Evolutionary conservation across 2,329 filamentous ascomycete species (phyloP), one percentile per base, ranked within the genome.

Genomic region (Trichoderma aggressivum): DNA sequence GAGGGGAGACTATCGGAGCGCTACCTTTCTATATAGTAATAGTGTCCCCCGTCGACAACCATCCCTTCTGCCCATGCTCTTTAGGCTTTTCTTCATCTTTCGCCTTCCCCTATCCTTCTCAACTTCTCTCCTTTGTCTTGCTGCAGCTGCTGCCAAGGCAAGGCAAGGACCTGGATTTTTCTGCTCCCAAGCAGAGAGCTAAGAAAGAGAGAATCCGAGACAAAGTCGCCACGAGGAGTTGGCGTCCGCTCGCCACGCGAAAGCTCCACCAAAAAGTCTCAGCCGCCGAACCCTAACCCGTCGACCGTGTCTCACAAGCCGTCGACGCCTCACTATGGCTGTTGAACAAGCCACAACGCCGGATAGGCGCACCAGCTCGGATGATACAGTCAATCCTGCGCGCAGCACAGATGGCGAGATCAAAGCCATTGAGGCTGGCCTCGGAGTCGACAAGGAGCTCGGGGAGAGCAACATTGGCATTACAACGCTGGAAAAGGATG

Each of bases 311-410:
- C 32, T 60, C 55, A 36, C 55, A 36, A 50, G 11, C 39, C 8
- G 24, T 39, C 58, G 59, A 47, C 58, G 58, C 59, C 67, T 63
- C 67, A 50, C 43, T 18, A 69, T 69, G 70, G 65, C 70, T 59
- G 59, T 30, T 16, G 56, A 68, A 10, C 47, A 69, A 70, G 70
- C 70, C 70, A 72, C 70, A 50, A 71, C 70, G 70, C 70, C 71
- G 10, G 73, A 74, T n/a, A 72, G 71, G 72, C 74, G 74, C 30
- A 72, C 75, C 59, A 78, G 76, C 73, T 78, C 79, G 11, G 77
- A 79, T 36, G 74, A 72, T 16, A 79, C 78, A 7, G 72, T 78
- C 28, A 74, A 79, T 59, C 71, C 77, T 24, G 78, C 76, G 69
- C 72, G 75, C 72, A 72, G 76, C 73, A 55, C 39, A 14, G 60